A percentile compares a stretch with the other conserved stretches of the same genome.
These are phyloP conservation scores for Malassezia sympodialis DNA, from an alignment of 1,284 basidiomycete species.

Conservation along the genomic window DNA sequence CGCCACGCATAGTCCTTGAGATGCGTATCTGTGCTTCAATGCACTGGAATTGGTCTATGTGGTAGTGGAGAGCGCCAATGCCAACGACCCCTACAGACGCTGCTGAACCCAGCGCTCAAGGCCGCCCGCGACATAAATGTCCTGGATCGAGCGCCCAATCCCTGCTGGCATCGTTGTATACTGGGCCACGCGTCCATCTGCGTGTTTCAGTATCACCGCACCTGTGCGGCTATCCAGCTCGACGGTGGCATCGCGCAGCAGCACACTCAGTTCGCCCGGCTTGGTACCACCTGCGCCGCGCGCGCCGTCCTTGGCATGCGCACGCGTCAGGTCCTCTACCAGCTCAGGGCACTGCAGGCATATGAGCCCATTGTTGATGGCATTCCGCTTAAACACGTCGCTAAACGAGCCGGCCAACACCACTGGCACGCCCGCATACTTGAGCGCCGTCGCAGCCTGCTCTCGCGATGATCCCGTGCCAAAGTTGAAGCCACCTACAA, in stretches of 20 bases:
- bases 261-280: conserved; percentile 31
- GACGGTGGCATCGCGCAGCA: conserved; percentile 26
- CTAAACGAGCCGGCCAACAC: conserved; percentile 95
- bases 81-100: conserved; percentile 17
- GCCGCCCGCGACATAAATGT: conserved; percentile 44
- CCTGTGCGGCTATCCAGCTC: conserved; percentile 28
- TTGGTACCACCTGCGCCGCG: conserved; percentile 53
- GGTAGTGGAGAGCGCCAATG: no score
- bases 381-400: conserved; percentile 97
- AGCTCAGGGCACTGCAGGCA: conserved; percentile 86
- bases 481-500: conserved; percentile 94
- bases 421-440: conserved; percentile 80
- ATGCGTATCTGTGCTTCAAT: no score
- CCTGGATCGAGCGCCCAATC: conserved; percentile 43
- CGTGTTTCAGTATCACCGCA: conserved; percentile 14
- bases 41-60: no score
- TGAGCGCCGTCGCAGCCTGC: conserved; percentile 93
- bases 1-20: no score
- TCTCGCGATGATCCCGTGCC: conserved; percentile 97
- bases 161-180: conserved; percentile 41
- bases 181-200: conserved; percentile 14
- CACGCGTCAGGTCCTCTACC: conserved; percentile 68
- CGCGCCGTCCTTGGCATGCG: conserved; percentile 63
- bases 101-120: conserved; percentile 44
- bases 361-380: conserved; percentile 96